A percentile compares a stretch with the other conserved stretches of the same genome.
These are phyloP conservation scores for Rugonectria rugulosa DNA, from an alignment of 2,329 filamentous ascomycete genomes.

Conservation along the genomic window DNA sequence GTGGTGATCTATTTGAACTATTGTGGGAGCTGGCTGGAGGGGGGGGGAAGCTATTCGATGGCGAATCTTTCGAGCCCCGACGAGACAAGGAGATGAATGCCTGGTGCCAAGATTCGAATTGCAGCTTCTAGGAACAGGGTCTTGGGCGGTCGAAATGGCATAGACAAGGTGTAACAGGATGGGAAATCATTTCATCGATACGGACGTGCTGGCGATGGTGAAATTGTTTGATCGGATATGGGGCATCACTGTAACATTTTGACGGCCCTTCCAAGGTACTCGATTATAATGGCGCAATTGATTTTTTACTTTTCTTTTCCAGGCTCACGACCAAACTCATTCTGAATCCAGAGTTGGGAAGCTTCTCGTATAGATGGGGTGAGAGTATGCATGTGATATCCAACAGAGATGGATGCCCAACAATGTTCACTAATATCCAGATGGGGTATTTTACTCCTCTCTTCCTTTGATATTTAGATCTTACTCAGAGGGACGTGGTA, in stretches of 20 bases:
- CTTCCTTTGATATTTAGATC: slow-evolving; percentile 22
- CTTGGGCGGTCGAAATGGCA: slow-evolving; percentile 33
- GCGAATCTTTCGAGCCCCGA: slow-evolving; percentile 11
- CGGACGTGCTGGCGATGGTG: slow-evolving; percentile 36
- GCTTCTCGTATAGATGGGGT: too few relatives aligned
- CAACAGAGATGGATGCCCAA: too few relatives aligned
- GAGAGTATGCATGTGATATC: not conserved
- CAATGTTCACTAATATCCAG: too few relatives aligned
- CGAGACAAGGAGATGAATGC: not conserved
- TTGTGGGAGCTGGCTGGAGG: slow-evolving; percentile 18
- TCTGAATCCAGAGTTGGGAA: too few relatives aligned
- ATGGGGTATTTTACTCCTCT: too few relatives aligned
- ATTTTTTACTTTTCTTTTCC: slow-evolving; percentile 29
- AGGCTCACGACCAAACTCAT: not conserved
- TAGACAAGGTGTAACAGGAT: slow-evolving; percentile 43
- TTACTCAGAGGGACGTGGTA: slow-evolving; percentile 39
- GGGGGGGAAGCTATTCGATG: slow-evolving; percentile 1
- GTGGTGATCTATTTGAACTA: slow-evolving; percentile 18
- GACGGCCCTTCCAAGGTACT: slow-evolving; percentile 30
- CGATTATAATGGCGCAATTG: slow-evolving; percentile 38
- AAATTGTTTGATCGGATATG: slow-evolving; percentile 31
- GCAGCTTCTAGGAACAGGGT: slow-evolving; percentile 20
- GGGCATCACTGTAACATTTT: slow-evolving; percentile 28
- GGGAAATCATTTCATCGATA: slow-evolving; percentile 38
- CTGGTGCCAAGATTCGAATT: slow-evolving; percentile 3